A percentile compares a stretch with the other conserved stretches of the same genome.
Conservation (phyloP, 2,329 filamentous ascomycete genomes). For the Plectosphaerella cucumerina region DNA sequence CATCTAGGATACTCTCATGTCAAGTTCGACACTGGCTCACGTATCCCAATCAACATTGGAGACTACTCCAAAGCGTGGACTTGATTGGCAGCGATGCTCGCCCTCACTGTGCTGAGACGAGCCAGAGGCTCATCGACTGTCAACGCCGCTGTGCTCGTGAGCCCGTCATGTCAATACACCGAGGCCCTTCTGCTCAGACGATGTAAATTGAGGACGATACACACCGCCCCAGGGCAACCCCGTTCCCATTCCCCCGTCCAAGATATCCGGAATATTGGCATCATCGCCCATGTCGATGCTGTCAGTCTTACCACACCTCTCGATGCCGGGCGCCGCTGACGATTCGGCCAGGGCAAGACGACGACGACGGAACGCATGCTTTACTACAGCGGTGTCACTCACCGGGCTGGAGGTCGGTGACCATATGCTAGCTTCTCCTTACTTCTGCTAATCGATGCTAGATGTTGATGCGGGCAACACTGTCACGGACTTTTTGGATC, state of each 20-base stretch:
- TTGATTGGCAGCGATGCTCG: no score
- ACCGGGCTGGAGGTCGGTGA: slow-evolving; percentile 67
- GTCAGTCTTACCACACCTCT: slow-evolving; percentile 32
- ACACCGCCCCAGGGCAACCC: not conserved
- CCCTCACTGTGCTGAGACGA: no score
- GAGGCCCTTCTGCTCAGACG: not conserved
- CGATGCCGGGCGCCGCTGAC: slow-evolving; percentile 9
- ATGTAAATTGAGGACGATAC: not conserved
- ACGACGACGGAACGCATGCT: slow-evolving; percentile 99
- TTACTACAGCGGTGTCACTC: slow-evolving; percentile 87
- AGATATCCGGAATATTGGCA: slow-evolving; percentile 89
- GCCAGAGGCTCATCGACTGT: no score
- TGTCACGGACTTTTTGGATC: slow-evolving; percentile 92
- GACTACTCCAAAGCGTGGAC: no score
- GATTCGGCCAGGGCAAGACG: slow-evolving; percentile 68
- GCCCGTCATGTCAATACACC: no score
- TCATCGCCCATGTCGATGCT: slow-evolving; percentile 98
- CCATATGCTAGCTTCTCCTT: not conserved
- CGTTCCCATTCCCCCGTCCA: slow-evolving; percentile 37
- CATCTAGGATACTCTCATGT: no score
- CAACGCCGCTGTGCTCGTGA: no score
- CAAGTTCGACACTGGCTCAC: no score
- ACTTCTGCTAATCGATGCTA: slow-evolving; percentile 17
- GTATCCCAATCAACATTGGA: no score
- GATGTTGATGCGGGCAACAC: slow-evolving; percentile 97